phyloP scores from a whole-genome alignment of 2,329 filamentous ascomycete genomes.

The Aspergillus sp. region DNA sequence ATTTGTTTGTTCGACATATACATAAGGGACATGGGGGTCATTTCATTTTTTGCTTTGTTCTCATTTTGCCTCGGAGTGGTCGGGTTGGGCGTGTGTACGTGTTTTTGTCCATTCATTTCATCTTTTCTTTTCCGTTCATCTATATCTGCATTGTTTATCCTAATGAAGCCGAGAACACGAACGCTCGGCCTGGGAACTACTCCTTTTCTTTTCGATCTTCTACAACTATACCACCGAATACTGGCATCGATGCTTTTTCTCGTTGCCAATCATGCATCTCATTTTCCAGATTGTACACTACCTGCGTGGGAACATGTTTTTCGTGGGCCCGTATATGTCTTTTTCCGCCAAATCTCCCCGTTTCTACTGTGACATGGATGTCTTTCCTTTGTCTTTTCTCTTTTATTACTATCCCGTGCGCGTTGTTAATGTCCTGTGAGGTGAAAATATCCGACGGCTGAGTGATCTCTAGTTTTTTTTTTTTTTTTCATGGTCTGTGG shows the following conservation, averaged over 20 bases:
- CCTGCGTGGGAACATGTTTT: slow-evolving; percentile 16
- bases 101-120: slow-evolving; percentile 13
- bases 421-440: slow-evolving; percentile 4
- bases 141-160: slow-evolving; percentile 16
- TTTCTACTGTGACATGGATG: slow-evolving; percentile 16
- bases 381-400: slow-evolving; percentile 7
- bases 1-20: slow-evolving; percentile 29
- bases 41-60: slow-evolving; percentile 18
- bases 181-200: slow-evolving; percentile 17
- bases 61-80: slow-evolving; percentile 17
- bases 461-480: slow-evolving; percentile 12
- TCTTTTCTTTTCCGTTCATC: slow-evolving; percentile 11
- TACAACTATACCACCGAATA: slow-evolving; percentile 16
- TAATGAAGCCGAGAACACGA: slow-evolving; percentile 19
- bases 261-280: slow-evolving; percentile 16
- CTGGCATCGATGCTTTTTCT: slow-evolving; percentile 7
- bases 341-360: slow-evolving; percentile 10
- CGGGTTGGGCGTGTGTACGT: slow-evolving; percentile 21
- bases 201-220: slow-evolving; percentile 15
- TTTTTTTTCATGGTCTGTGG: slow-evolving; percentile 17
- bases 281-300: slow-evolving; percentile 27
- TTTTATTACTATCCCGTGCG: slow-evolving; percentile 1
- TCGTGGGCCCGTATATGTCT: slow-evolving; percentile 11
- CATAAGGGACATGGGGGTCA: slow-evolving; percentile 32
- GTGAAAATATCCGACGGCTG: slow-evolving; percentile 9